These are phyloP conservation scores for Thielaviopsis punctulata DNA, from an alignment of 2,329 filamentous ascomycete genomes.

Conservation along the genomic window DNA sequence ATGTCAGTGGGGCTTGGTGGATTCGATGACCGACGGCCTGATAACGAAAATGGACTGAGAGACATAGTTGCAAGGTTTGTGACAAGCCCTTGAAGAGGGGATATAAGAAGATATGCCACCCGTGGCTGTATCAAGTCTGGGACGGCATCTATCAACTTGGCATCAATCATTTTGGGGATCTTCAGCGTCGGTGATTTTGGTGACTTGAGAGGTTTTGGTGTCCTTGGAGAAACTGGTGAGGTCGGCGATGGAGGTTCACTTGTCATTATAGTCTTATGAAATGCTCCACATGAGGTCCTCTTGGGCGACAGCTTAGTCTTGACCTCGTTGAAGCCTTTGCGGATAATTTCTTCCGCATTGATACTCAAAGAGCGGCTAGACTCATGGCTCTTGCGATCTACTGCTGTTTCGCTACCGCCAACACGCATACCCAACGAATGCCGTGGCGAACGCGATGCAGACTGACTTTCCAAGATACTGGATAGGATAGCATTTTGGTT, in stretches of 20 bases:
- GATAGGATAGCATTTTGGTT: slow-evolving; percentile 37
- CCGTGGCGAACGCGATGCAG: slow-evolving; percentile 14
- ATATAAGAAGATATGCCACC: slow-evolving; percentile 47
- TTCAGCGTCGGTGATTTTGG: too few relatives aligned
- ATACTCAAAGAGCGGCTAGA: slow-evolving; percentile 21
- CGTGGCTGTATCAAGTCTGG: slow-evolving; percentile 21
- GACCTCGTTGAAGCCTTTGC: slow-evolving; percentile 30
- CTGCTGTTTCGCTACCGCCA: slow-evolving; percentile 31
- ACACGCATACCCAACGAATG: slow-evolving; percentile 26
- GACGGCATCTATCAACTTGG: slow-evolving; percentile 14
- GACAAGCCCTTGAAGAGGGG: slow-evolving; percentile 44
- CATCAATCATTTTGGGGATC: too few relatives aligned
- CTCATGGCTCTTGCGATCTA: slow-evolving; percentile 25
- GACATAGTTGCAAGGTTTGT: slow-evolving; percentile 47
- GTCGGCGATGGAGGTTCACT: neutral
- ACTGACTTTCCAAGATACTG: slow-evolving; percentile 20
- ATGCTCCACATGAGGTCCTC: slow-evolving; percentile 14
- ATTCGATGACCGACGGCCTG: neutral
- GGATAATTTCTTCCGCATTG: slow-evolving; percentile 31
- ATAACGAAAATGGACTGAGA: slow-evolving; percentile 17
- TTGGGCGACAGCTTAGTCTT: slow-evolving; percentile 21
- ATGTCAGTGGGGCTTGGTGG: neutral
- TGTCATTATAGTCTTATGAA: slow-evolving; percentile 1
- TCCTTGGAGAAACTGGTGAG: neutral
- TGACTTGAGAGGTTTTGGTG: too few relatives aligned